Percentiles rank a stretch among this genome's conserved stretches.
These are phyloP conservation scores for Cytospora leucostoma DNA, from an alignment of 2,329 filamentous ascomycete species.

Conservation along the genomic window DNA sequence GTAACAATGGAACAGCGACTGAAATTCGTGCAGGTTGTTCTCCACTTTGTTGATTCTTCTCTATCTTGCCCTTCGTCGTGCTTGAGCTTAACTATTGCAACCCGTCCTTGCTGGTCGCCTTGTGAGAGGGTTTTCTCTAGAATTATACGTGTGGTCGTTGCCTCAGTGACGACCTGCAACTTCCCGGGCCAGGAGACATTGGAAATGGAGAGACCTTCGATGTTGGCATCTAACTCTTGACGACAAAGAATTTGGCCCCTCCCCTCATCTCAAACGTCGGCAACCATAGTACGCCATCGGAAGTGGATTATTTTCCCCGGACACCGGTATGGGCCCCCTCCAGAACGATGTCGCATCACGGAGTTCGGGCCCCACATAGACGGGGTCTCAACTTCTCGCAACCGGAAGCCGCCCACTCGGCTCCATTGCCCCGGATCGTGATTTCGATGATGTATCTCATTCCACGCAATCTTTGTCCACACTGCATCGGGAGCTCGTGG, in stretches of 20 bases:
- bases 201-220: no score
- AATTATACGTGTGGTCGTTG: no score
- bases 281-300: background rate
- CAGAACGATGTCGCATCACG: background rate
- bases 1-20: background rate
- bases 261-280: background rate
- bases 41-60: background rate
- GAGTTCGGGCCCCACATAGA: background rate
- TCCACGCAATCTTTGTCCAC: background rate
- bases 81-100: no score
- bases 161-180: no score
- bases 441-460: background rate
- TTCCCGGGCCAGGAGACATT: no score
- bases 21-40: background rate
- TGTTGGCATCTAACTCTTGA: no score
- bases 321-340: background rate
- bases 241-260: no score
- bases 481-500: background rate
- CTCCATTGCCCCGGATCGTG: conserved; percentile 1
- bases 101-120: no score
- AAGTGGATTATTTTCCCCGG: background rate
- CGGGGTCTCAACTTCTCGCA: background rate
- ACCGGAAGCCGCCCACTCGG: conserved; percentile 1
- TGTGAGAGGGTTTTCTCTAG: no score
- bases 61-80: no score